Evolutionary conservation across 148 eudicot species (phyloP).

Genomic region (Camellia sinensis): DNA sequence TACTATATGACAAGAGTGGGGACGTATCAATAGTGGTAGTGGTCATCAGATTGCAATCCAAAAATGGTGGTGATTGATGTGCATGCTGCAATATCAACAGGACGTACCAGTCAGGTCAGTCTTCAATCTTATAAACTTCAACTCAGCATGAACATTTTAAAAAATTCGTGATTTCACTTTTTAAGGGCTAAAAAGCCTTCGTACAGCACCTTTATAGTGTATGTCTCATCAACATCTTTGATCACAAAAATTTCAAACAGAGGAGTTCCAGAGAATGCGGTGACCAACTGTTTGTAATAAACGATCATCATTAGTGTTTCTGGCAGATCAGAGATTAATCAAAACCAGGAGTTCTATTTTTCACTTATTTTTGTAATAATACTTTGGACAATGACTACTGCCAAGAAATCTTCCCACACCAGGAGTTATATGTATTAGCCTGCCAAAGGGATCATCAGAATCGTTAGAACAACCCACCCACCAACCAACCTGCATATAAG

Average conservation of each 20-base stretch:
- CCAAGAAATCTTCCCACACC: slow-evolving; percentile 92
- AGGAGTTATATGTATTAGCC: slow-evolving; percentile 74
- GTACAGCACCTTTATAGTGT: slow-evolving; percentile 65
- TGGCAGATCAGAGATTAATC: slow-evolving; percentile 3
- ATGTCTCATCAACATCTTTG: slow-evolving; percentile 58
- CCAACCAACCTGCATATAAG: slow-evolving; percentile 78
- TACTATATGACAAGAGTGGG: background rate
- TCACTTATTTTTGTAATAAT: background rate
- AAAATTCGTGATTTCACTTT: background rate
- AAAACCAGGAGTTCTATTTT: background rate
- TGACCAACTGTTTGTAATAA: slow-evolving; percentile 71
- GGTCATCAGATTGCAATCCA: background rate
- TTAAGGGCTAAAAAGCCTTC: background rate
- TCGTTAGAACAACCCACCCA: slow-evolving; percentile 92
- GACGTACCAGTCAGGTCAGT: background rate
- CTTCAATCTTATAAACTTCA: background rate
- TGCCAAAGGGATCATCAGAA: slow-evolving; percentile 89
- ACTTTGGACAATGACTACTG: slow-evolving; percentile 84
- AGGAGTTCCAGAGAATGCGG: slow-evolving; percentile 86
- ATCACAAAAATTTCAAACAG: slow-evolving; percentile 89
- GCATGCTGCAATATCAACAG: background rate
- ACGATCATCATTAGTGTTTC: slow-evolving; percentile 9
- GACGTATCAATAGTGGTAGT: background rate
- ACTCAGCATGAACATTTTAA: background rate
- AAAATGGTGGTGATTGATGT: background rate